phyloP scores from a whole-genome alignment of 768 basidiomycete genomes.

The Tulasnella sp. region DNA sequence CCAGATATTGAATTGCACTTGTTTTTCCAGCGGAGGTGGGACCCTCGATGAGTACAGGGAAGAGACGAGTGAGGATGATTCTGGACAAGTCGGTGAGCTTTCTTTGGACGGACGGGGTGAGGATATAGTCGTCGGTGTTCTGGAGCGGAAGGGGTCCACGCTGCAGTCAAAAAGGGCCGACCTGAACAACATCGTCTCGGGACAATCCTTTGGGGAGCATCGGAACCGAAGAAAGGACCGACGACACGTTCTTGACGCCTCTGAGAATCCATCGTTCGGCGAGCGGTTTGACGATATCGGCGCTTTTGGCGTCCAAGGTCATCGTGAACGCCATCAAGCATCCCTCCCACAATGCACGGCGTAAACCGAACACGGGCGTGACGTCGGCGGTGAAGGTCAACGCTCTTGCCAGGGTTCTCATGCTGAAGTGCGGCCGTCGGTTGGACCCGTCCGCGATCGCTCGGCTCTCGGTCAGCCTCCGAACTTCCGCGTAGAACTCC shows the following conservation, averaged over 20 bases:
- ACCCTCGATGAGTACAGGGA: constrained; percentile 94
- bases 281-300: constrained; percentile 49
- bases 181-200: constrained; percentile 53
- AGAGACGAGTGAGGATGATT: constrained; percentile 75
- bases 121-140: constrained; percentile 69
- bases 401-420: constrained; percentile 88
- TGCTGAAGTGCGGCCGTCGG: constrained; percentile 87
- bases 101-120: constrained; percentile 88
- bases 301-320: constrained; percentile 69
- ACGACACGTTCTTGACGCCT: constrained; percentile 67
- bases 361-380: constrained; percentile 60
- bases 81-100: constrained; percentile 94
- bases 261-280: constrained; percentile 69
- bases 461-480: constrained; percentile 57
- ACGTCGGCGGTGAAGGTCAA: constrained; percentile 83
- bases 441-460: constrained; percentile 90
- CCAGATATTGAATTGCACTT: constrained; percentile 91
- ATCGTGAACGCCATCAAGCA: constrained; percentile 98
- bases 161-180: constrained; percentile 87
- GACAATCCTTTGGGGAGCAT: constrained; percentile 34
- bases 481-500: constrained; percentile 78
- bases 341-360: constrained; percentile 89
- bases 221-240: constrained; percentile 63
- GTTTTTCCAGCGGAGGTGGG: constrained; percentile 98
- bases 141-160: constrained; percentile 58